phyloP scores from a whole-genome alignment of 139 green algal genomes.

The Auxenochlorella pyrenoidosa region DNA sequence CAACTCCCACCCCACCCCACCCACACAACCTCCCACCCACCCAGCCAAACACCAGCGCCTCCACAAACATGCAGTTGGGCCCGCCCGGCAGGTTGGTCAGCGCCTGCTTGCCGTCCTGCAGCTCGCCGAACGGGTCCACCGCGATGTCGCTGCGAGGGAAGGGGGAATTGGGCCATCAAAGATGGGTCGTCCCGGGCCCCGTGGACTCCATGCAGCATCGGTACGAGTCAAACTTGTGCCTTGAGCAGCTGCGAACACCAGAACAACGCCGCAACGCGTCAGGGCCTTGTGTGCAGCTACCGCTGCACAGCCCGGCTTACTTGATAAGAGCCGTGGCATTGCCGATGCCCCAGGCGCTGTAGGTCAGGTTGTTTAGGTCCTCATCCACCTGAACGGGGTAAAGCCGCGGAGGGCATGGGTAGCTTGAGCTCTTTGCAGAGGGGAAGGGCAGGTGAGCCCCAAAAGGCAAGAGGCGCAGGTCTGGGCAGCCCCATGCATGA shows the following conservation, averaged over 20 bases:
- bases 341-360: neutral
- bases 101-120: neutral
- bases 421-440: no score
- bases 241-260: no score
- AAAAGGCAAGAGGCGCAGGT: neutral
- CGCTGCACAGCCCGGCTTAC: neutral
- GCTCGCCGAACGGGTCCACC: neutral
- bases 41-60: slow-evolving; percentile 24
- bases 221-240: no score
- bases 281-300: neutral
- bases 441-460: no score
- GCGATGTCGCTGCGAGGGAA: neutral
- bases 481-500: neutral
- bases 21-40: neutral
- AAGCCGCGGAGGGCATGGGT: no score
- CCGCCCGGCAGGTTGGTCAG: neutral
- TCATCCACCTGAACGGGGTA: neutral
- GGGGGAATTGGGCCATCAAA: neutral
- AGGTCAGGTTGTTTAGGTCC: neutral
- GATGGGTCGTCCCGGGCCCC: neutral
- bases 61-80: slow-evolving; percentile 22
- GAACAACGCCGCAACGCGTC: neutral
- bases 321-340: slow-evolving; percentile 24
- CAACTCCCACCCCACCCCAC: neutral
- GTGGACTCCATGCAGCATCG: neutral